phyloP scores from a whole-genome alignment of 2,329 filamentous ascomycete species.

The Pestalotiopsis sp. region DNA sequence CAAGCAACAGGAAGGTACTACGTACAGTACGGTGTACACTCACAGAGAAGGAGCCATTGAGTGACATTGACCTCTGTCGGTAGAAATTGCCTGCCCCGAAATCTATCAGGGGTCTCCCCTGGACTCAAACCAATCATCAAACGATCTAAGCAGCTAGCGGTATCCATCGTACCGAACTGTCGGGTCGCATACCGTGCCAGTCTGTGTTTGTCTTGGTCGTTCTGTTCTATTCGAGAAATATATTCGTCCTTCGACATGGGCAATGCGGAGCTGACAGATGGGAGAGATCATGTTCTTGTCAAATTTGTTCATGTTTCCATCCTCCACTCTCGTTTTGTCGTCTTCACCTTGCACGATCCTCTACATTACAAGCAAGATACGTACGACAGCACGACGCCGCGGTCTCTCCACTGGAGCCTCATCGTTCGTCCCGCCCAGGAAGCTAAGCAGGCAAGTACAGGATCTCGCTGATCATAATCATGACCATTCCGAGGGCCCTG shows the following conservation, averaged over 20 bases:
- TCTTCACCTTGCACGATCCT: too few species aligned
- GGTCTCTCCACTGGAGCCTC: background rate
- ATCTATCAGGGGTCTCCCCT: background rate
- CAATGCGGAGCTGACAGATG: background rate
- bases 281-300: background rate
- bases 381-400: background rate
- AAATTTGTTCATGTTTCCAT: background rate
- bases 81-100: conserved; percentile 6
- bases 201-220: background rate
- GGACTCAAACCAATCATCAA: background rate
- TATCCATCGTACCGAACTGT: conserved; percentile 3
- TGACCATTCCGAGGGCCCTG: background rate
- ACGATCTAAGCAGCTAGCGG: background rate
- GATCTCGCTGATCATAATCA: background rate
- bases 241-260: background rate
- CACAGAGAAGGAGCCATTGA: background rate
- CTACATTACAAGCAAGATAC: too few species aligned
- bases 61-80: background rate
- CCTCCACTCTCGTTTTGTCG: too few species aligned
- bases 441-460: background rate
- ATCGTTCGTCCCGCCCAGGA: background rate
- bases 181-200: background rate
- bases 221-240: background rate
- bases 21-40: background rate
- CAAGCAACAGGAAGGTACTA: background rate